A percentile compares a stretch with the other conserved stretches of the same genome.
These are phyloP conservation scores for Colletotrichum cereale DNA, from an alignment of 2,329 filamentous ascomycete genomes.

Conservation along the genomic window DNA sequence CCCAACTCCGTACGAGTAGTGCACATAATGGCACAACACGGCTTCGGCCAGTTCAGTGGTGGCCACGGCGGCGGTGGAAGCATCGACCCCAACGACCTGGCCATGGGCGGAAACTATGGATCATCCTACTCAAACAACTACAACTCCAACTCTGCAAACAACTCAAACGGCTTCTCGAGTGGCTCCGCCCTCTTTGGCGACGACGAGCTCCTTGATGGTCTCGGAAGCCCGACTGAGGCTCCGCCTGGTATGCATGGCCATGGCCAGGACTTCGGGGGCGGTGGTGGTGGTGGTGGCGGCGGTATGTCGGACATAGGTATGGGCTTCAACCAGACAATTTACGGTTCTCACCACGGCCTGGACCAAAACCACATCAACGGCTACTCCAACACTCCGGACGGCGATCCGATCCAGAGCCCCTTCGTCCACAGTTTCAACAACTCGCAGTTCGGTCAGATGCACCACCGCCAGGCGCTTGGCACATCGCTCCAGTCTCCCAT, in stretches of 20 bases:
- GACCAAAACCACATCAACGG: constrained; percentile 80
- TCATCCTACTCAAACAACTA: constrained; percentile 68
- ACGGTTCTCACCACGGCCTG: constrained; percentile 69
- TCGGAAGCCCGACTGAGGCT: constrained; percentile 68
- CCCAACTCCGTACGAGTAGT: constrained; percentile 4
- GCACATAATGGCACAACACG: constrained; percentile 65
- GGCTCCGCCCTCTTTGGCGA: constrained; percentile 86
- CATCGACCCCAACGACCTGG: constrained; percentile 89
- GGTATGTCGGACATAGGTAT: constrained; percentile 68
- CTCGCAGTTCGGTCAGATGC: constrained; percentile 79
- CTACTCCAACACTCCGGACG: constrained; percentile 92
- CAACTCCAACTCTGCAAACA: constrained; percentile 68
- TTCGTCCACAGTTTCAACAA: constrained; percentile 85
- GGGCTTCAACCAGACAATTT: constrained; percentile 67
- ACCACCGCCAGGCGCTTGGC: constrained; percentile 68
- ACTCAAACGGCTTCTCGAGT: constrained; percentile 79
- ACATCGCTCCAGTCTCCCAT: constrained; percentile 66
- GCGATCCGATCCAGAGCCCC: constrained; percentile 91
- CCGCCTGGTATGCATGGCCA: constrained; percentile 65
- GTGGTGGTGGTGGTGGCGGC: constrained; percentile 45
- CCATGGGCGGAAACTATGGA: constrained; percentile 73
- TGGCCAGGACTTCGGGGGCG: constrained; percentile 63
- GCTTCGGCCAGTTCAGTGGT: constrained; percentile 68
- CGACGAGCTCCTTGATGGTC: constrained; percentile 86
- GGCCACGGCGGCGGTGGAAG: constrained; percentile 62